phyloP scores from a whole-genome alignment of 2,329 filamentous ascomycete species.

The Thielaviopsis musarum region DNA sequence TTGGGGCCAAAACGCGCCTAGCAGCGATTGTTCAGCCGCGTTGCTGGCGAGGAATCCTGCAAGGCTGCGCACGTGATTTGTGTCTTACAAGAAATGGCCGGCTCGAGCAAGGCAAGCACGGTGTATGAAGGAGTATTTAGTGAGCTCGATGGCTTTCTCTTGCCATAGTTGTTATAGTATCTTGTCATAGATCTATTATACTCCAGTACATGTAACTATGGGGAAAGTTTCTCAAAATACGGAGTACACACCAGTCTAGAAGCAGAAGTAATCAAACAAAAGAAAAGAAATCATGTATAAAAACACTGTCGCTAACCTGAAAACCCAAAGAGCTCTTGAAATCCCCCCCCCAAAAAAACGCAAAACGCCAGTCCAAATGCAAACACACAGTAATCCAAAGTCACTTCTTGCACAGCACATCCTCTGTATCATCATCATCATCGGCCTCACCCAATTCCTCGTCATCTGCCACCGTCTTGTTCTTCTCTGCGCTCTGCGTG shows the following conservation, averaged over 20 bases:
- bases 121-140: no score
- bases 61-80: constrained; percentile 12
- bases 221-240: background rate
- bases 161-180: no score
- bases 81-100: background rate
- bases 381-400: background rate
- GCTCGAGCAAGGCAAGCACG: no score
- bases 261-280: no score
- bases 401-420: constrained; percentile 24
- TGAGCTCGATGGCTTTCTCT: no score
- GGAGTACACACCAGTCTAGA: no score
- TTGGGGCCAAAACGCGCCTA: constrained; percentile 7
- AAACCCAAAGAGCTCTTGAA: background rate
- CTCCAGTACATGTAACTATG: background rate
- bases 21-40: constrained; percentile 10
- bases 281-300: no score
- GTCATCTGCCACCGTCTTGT: constrained; percentile 21
- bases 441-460: constrained; percentile 36
- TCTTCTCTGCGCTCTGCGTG: background rate
- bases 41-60: constrained; percentile 6
- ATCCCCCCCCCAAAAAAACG: background rate
- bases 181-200: no score
- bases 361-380: background rate
- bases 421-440: constrained; percentile 31
- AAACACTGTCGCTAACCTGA: background rate